Evolutionary conservation across 306 rosid species (phyloP).

Genomic region (Lablab purpureus): DNA sequence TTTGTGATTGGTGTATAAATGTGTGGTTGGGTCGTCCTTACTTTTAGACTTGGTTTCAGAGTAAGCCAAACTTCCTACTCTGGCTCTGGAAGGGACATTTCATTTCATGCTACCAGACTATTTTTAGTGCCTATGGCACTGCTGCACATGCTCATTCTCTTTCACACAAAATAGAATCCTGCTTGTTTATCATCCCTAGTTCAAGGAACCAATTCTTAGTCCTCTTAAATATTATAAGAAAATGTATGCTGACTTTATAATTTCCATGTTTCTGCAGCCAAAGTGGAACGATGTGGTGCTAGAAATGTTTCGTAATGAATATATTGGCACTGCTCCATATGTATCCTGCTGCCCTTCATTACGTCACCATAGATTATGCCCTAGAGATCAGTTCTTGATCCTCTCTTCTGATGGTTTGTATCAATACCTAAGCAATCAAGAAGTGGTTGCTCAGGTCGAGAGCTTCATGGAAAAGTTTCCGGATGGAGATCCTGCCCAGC

Average conservation of each 20-base stretch:
- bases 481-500: constrained; percentile 95
- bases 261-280: constrained; percentile 68
- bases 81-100: constrained; percentile 6
- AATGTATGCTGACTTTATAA: constrained; percentile 18
- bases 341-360: constrained; percentile 85
- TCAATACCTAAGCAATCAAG: constrained; percentile 86
- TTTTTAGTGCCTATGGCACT: constrained; percentile 3
- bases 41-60: background rate
- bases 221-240: background rate
- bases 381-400: constrained; percentile 83
- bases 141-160: constrained; percentile 14
- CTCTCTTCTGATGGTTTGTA: constrained; percentile 89
- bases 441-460: constrained; percentile 87
- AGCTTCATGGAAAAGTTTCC: constrained; percentile 90
- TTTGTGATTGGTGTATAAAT: background rate
- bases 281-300: constrained; percentile 77
- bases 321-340: constrained; percentile 84
- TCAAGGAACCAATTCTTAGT: background rate
- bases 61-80: constrained; percentile 12
- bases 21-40: constrained; percentile 5
- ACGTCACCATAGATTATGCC: constrained; percentile 76
- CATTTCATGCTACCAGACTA: constrained; percentile 6
- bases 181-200: constrained; percentile 5
- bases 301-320: constrained; percentile 89
- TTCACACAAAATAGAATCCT: constrained; percentile 12